phyloP scores from a whole-genome alignment of 768 basidiomycete genomes.

The Gymnopilus dilepis region DNA sequence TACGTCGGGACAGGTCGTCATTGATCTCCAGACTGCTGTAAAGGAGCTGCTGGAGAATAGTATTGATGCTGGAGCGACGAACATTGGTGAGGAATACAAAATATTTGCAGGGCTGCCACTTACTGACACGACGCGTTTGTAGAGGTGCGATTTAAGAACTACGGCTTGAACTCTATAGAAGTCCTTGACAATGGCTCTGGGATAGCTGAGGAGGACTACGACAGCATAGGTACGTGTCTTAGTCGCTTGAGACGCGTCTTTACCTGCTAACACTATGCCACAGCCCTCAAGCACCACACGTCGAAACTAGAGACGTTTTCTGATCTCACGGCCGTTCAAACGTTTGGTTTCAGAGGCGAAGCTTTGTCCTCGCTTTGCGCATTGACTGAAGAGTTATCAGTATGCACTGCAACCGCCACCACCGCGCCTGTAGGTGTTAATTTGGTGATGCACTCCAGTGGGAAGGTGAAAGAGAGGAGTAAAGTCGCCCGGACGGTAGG shows the following conservation, averaged over 20 bases:
- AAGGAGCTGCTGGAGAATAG: constrained; percentile 98
- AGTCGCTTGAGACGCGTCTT: not conserved
- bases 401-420: constrained; percentile 74
- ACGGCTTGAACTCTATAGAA: constrained; percentile 83
- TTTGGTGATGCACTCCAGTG: constrained; percentile 74
- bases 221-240: constrained; percentile 67
- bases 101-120: too few species aligned
- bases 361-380: constrained; percentile 94
- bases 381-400: constrained; percentile 66
- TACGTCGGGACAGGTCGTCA: constrained; percentile 93
- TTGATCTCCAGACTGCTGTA: constrained; percentile 91
- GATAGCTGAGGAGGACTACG: constrained; percentile 78
- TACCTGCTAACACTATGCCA: constrained; percentile 1
- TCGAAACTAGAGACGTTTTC: constrained; percentile 84
- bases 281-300: constrained; percentile 91
- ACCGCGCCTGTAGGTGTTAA: constrained; percentile 81
- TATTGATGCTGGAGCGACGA: constrained; percentile 89
- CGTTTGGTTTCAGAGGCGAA: constrained; percentile 97
- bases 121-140: not conserved
- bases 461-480: constrained; percentile 58
- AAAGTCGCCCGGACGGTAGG: constrained; percentile 81
- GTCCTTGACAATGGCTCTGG: constrained; percentile 94
- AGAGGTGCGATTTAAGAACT: constrained; percentile 92
- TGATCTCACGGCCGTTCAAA: constrained; percentile 73
- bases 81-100: constrained; percentile 84